phyloP scores from a whole-genome alignment of 2,329 filamentous ascomycete species.

The Exophiala dermatitidis region DNA sequence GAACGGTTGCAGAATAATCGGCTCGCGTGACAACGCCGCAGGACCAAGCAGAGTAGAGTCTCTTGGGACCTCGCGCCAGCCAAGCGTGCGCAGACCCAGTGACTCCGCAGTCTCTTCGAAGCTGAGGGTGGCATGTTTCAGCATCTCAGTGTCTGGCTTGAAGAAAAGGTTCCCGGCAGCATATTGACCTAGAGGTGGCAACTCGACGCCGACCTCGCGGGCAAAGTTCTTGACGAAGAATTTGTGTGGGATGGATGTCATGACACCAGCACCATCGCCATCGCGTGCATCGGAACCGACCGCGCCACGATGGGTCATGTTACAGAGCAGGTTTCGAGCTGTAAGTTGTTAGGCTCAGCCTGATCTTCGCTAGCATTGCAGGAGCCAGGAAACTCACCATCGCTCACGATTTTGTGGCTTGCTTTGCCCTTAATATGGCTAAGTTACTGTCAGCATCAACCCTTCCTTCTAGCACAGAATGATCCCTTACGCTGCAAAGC shows the following conservation, averaged over 20 bases:
- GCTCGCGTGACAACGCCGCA: constrained; percentile 87
- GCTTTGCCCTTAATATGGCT: constrained; percentile 96
- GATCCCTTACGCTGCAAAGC: constrained; percentile 74
- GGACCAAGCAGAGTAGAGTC: constrained; percentile 90
- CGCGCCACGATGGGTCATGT: constrained; percentile 99
- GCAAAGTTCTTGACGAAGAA: constrained; percentile 99
- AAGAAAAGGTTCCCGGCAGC: constrained; percentile 97
- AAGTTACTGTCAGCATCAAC: constrained; percentile 11
- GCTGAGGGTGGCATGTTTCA: constrained; percentile 82
- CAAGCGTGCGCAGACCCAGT: constrained; percentile 80
- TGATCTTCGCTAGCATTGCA: not conserved
- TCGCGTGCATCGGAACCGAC: constrained; percentile 97
- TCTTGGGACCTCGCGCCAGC: constrained; percentile 91
- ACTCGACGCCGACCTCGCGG: constrained; percentile 76
- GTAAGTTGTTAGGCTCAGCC: constrained; percentile 22
- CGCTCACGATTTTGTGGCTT: constrained; percentile 97
- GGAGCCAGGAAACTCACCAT: constrained; percentile 59
- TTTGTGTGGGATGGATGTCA: constrained; percentile 97
- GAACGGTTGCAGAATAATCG: constrained; percentile 90
- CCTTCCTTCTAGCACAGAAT: not conserved
- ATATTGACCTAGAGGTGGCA: constrained; percentile 87
- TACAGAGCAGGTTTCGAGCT: constrained; percentile 92
- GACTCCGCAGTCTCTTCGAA: constrained; percentile 91
- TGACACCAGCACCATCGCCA: constrained; percentile 96
- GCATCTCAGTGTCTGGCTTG: constrained; percentile 85